Evolutionary conservation across 2,329 filamentous ascomycete species (phyloP), one percentile per base, ranked within the genome.

Genomic region (Xylariaceae sp.): DNA sequence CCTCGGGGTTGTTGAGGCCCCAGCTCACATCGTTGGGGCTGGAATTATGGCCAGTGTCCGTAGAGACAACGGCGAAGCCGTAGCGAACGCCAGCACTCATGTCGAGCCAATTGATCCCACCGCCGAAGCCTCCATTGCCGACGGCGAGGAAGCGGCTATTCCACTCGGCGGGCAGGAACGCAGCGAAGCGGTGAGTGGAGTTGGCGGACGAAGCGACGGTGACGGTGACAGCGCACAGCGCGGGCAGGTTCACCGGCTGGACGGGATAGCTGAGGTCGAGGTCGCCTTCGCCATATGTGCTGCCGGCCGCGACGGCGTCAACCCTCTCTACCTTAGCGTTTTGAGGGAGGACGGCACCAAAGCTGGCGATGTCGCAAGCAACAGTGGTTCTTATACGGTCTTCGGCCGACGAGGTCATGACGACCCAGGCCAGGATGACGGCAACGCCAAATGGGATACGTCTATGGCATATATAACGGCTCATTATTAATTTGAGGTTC

Each of bases 41-140:
- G 1, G 74, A 76, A 48, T 66, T 71, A 57, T 80, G 77, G 7
- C 77, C 78, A 0, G 75, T 78, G 58, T 79, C 76, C 0, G 76
- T 79, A 2, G 73, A 74, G 12, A 76, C 61, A 3, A 73, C 66
- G 3, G 75, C 75, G 52, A 76, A 77, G 7, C 77, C 77, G 51
- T 77, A 75, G 21, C 69, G 63, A 0, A 61, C 66, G 1, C 64
- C 68, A 1, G 65, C 59, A 16, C 67, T 65, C 70, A 73, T 71
- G 41, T 71, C 70, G 7, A 70, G 59, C 70, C 70, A 73, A 51
- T 72, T 71, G 57, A 73, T 69, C 18, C 70, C 70, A 2, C 70
- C 70, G 16, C 68, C 72, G 26, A 76, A 77, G 0, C 72, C 74
- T 16, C 73, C 73, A 54, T 75, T 77, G 1, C 75, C 75, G 5